Conservation (phyloP, 129 eudicot species). For the Flaveria linearis region DNA sequence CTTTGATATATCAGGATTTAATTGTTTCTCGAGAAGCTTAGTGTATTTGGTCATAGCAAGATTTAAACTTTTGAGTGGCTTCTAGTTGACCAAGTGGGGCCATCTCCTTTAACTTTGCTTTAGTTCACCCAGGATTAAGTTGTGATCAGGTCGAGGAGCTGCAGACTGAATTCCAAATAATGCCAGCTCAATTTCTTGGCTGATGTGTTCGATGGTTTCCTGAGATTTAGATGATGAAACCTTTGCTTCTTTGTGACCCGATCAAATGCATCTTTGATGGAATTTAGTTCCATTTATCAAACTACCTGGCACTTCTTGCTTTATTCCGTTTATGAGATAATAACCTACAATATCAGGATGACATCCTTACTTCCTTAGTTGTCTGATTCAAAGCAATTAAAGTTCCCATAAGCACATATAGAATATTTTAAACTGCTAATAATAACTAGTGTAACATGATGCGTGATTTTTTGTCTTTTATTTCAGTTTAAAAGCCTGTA, state of each 20-base stretch:
- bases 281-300: constrained; percentile 65
- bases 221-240: constrained; percentile 67
- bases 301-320: constrained; percentile 7
- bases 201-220: constrained; percentile 61
- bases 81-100: constrained; percentile 68
- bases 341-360: constrained; percentile 25
- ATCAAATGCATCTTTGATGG: constrained; percentile 87
- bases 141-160: constrained; percentile 40
- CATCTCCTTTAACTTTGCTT: constrained; percentile 63
- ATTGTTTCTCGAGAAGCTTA: constrained; percentile 78
- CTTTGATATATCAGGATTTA: constrained; percentile 78
- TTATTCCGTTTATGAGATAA: not conserved
- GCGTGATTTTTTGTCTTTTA: not conserved
- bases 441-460: not conserved
- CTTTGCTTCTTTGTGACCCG: constrained; percentile 85
- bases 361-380: not conserved
- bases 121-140: constrained; percentile 51
- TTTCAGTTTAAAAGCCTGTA: not conserved
- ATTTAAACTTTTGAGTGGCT: constrained; percentile 73
- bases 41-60: constrained; percentile 72
- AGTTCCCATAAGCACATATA: not conserved
- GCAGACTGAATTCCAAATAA: constrained; percentile 56
- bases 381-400: not conserved
- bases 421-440: not conserved
- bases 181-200: constrained; percentile 69